A percentile compares a stretch with the other conserved stretches of the same genome.
Evolutionary conservation across 768 basidiomycete genomes (phyloP).

Genomic region (Suillus americanus): DNA sequence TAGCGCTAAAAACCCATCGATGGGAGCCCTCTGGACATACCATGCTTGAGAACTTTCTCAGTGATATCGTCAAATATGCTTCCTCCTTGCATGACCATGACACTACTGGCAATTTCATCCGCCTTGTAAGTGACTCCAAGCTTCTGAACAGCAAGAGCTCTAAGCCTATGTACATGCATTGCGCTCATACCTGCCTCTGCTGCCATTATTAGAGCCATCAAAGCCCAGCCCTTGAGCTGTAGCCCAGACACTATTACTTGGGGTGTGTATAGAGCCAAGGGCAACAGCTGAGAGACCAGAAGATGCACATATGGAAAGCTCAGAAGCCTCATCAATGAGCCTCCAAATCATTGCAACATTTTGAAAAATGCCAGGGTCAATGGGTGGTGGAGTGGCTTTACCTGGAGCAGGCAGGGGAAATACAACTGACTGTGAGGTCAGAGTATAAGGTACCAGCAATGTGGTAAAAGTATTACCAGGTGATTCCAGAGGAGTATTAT

Average conservation of each 20-base stretch:
- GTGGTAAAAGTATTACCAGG: constrained; percentile 36
- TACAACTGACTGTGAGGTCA: constrained; percentile 38
- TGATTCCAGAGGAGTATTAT: constrained; percentile 48
- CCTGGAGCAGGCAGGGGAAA: constrained; percentile 58
- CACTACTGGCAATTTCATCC: constrained; percentile 90
- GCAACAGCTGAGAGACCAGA: constrained; percentile 80
- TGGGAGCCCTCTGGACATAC: constrained; percentile 33
- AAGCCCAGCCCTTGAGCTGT: constrained; percentile 64
- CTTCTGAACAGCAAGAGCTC: constrained; percentile 84
- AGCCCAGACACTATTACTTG: constrained; percentile 52
- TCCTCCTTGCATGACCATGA: constrained; percentile 95
- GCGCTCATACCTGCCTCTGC: constrained; percentile 80
- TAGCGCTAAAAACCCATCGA: neutral
- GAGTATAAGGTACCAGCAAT: constrained; percentile 31
- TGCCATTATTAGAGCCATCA: constrained; percentile 51
- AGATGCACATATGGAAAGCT: constrained; percentile 83
- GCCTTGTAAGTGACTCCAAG: constrained; percentile 82
- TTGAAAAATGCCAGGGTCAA: constrained; percentile 86
- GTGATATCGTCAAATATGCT: constrained; percentile 93
- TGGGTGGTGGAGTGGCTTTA: constrained; percentile 78
- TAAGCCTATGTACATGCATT: constrained; percentile 75
- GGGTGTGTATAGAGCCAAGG: constrained; percentile 61
- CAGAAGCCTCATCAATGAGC: constrained; percentile 87
- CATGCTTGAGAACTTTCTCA: constrained; percentile 74
- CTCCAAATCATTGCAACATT: constrained; percentile 72